Base-by-base conservation (phyloP, 306 rosid species). In the Acacia crassicarpa region DNA sequence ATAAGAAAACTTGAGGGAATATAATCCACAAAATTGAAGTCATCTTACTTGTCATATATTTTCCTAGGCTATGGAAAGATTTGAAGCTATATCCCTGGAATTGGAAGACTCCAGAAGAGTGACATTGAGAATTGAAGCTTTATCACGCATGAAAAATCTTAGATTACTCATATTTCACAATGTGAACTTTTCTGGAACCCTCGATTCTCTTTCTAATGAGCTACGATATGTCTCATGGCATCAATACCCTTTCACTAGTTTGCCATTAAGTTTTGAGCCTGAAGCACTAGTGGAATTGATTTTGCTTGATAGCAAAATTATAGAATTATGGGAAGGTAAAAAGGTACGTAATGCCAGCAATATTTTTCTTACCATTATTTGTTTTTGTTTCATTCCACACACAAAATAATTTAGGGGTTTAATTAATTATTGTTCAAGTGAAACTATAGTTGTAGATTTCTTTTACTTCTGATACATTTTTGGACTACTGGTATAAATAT, bases 131-230 rank as follows among this genome's bases (percentile, higher is more conserved):
- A 67, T 43, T 40, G 84, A 70, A n/a, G 84, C 38, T 40, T 70
- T 84, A 67, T 76, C 81, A 27, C n/a, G 5, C 15, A 75, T 80
- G 84, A 48, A 8, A 3, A 30, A 49, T 19, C 84, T 80, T 27
- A 49, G 9, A 27, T 84, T 56, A 6, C 79, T 76, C 1, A 76
- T 80, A 48, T 10, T 80, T 48, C 1, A 22, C 20, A 45, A 80
- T 16, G 25, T 16, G 9, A 76, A 69, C 0, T 16, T 69, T 80
- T 58, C 35, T 19, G 82, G 81, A 61, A 27, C 27, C 9, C 71
- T 76, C 63, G 9, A 8, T n/a, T n/a, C 13, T 56, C 63, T 54
- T 54, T 54, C 61, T 8, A 56, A n/a, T 20, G 10, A 56, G 27
- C 27, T 56, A n/a, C 12, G 63, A 56, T n/a, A 56, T 56, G 63